Evolutionary conservation across 805 yeast genomes (phyloP).

Genomic region (Metschnikowia similis): DNA sequence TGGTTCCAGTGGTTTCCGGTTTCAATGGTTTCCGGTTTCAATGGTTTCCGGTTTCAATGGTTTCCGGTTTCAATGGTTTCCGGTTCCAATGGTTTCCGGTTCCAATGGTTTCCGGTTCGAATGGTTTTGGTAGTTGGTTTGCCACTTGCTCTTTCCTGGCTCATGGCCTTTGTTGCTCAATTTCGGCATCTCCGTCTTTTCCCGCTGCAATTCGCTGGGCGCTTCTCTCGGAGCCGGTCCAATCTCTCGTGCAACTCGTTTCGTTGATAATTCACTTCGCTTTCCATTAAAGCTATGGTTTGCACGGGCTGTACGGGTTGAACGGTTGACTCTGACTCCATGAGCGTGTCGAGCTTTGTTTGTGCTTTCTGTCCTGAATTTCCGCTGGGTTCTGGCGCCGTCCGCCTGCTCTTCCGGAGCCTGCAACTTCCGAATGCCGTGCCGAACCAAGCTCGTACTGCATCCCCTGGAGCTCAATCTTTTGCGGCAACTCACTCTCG

Average conservation of each 20-base stretch:
- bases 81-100: too few relatives aligned
- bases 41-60: too few relatives aligned
- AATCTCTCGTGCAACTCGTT: conserved; percentile 23
- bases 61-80: too few relatives aligned
- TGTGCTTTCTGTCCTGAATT: conserved; percentile 32
- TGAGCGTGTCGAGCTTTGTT: conserved; percentile 23
- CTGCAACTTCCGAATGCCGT: conserved; percentile 35
- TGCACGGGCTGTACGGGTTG: too few relatives aligned
- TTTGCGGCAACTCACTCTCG: background rate
- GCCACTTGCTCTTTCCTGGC: too few relatives aligned
- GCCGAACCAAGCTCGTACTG: background rate
- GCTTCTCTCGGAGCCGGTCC: conserved; percentile 6
- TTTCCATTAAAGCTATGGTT: conserved; percentile 26
- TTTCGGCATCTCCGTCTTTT: background rate
- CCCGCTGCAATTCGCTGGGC: background rate
- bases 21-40: too few relatives aligned
- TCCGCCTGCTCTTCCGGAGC: conserved; percentile 36
- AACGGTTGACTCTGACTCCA: conserved; percentile 14
- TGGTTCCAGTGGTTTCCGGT: too few relatives aligned
- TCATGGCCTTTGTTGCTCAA: conserved; percentile 1
- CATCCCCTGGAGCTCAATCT: background rate
- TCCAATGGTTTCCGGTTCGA: too few relatives aligned
- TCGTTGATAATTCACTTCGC: conserved; percentile 31
- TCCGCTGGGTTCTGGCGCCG: conserved; percentile 30
- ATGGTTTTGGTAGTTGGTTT: too few relatives aligned